Base-by-base conservation (phyloP, 352 stramenopile genomes). In the Pseudoperonospora humuli region DNA sequence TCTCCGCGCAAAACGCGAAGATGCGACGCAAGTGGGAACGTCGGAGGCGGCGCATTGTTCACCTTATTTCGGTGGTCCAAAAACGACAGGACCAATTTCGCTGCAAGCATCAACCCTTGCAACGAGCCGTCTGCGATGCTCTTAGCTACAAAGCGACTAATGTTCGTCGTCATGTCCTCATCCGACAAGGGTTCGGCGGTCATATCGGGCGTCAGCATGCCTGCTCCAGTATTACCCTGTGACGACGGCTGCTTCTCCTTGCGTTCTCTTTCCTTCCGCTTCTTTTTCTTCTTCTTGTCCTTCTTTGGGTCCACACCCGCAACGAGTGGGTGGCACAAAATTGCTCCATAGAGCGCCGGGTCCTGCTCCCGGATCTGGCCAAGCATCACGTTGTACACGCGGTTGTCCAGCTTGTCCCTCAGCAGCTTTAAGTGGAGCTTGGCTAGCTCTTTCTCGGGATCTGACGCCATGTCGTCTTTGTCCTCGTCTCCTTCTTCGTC, bases 281-380 rank as follows among this genome's bases (percentile, higher is more conserved):
- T 87, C 61, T 90, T 91, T 41, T 89, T 87, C 54, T 87, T 85
- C 25, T 79, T 72, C 50, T 87, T 86, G 46, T 93, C 77, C 32
- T 78, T 84, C 54, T 77, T 86, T 2, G 69, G 64, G 21, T 89
- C 81, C 32, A 83, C 61, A 3, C 80, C 84, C 11, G 79, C 83
- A 11, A 95, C 47, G 21, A 95, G 66, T 13, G 81, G 81, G 23
- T 95, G 79, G 32, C 80, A 91, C 42, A 94, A 31, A 17, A 93
- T 84, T 5, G 84, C 81, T 3, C 78, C 80, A 17, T 93, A 92
- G 21, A 95, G 49, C 14, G 83, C 76, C 24, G 81, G 69, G 36
- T 95, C 78, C 24, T 73, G 67, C 34, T 91, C 82, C 15, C 82
- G 79, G 32, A 91, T 86, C 42, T 84, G 61, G 8, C 59, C 45